phyloP scores from a whole-genome alignment of 306 rosid genomes.

The Lathyrus oleraceus region DNA sequence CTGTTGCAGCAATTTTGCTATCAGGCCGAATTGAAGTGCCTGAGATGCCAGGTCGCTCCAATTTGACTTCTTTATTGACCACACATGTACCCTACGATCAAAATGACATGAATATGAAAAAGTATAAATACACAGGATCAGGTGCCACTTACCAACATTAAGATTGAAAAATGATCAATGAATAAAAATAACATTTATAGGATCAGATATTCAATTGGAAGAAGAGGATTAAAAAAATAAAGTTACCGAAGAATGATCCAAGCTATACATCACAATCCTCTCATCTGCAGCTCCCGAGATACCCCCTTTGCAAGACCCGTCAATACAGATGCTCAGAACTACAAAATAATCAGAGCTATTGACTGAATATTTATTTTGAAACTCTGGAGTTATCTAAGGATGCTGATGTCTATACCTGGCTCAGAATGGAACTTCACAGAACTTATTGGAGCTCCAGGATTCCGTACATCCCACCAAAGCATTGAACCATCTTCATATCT shows the following conservation, averaged over 20 bases:
- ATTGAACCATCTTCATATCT: slow-evolving; percentile 94
- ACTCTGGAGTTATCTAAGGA: slow-evolving; percentile 18
- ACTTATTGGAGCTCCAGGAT: slow-evolving; percentile 63
- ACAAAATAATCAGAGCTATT: slow-evolving; percentile 37
- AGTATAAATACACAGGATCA: slow-evolving; percentile 9
- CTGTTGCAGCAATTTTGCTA: slow-evolving; percentile 78
- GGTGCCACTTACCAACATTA: not conserved
- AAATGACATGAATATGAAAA: slow-evolving; percentile 7
- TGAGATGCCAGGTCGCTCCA: slow-evolving; percentile 92
- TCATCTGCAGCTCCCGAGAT: slow-evolving; percentile 91
- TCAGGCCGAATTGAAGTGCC: slow-evolving; percentile 79
- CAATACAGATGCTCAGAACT: slow-evolving; percentile 77
- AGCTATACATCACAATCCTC: slow-evolving; percentile 65
- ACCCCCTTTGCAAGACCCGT: slow-evolving; percentile 81
- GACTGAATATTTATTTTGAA: slow-evolving; percentile 8
- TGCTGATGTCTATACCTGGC: slow-evolving; percentile 56
- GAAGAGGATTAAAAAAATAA: slow-evolving; percentile 15
- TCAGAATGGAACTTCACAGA: slow-evolving; percentile 85
- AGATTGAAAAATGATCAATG: not conserved
- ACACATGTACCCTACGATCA: slow-evolving; percentile 64
- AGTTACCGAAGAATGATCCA: slow-evolving; percentile 86
- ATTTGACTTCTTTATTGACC: slow-evolving; percentile 65
- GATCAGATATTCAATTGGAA: slow-evolving; percentile 7
- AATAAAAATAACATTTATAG: slow-evolving; percentile 9
- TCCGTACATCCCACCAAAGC: slow-evolving; percentile 97